Base-by-base conservation (phyloP, 2,329 filamentous ascomycete genomes). In the Tolypocladium sp. region DNA sequence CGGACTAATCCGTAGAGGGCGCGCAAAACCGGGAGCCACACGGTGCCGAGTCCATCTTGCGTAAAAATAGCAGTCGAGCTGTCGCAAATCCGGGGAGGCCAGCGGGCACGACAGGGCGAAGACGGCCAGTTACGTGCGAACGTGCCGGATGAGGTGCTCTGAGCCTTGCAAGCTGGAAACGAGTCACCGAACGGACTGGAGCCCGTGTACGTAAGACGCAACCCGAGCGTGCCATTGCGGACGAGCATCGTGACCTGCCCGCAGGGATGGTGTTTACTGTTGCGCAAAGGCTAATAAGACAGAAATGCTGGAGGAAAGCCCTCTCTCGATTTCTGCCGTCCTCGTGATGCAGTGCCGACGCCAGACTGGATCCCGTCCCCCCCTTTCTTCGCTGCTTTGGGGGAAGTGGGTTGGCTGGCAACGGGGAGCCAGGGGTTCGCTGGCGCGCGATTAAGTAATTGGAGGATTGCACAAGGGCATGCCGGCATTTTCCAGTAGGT, bases 311-410 rank as follows among this genome's bases (percentile, higher is more conserved):
- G 25, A 20, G 25, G 10, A 27, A 30, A 27, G 27, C 27, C n/a
- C 41, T 44, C 30, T 35, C 27, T 41, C 49, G 58, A 59, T 64
- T 61, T 64, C 61, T 66, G 64, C 62, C 57, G 66, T 66, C 66
- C 66, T 68, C 67, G 65, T 68, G 67, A 68, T 66, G 65, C 62
- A 62, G 57, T 63, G 64, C 64, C 62, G 65, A 57, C 59, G 58
- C 56, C 57, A 57, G 62, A n/a, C 49, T 13, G 49, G 46, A 33
- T 27, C 57, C 57, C 41, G 17, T 60, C 40, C 44, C 41, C 52
- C 58, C 44, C 58, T 56, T 38, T 55, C 56, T 15, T 56, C 41
- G 44, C 25, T 17, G 44, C 44, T 46, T 35, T 17, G 30, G 49
- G 40, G 40, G 6, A 53, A 54, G 57, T 27, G 38, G 40, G 49